phyloP scores from a whole-genome alignment of 73 alveolate genomes.

The Paramecium biaurelia region DNA sequence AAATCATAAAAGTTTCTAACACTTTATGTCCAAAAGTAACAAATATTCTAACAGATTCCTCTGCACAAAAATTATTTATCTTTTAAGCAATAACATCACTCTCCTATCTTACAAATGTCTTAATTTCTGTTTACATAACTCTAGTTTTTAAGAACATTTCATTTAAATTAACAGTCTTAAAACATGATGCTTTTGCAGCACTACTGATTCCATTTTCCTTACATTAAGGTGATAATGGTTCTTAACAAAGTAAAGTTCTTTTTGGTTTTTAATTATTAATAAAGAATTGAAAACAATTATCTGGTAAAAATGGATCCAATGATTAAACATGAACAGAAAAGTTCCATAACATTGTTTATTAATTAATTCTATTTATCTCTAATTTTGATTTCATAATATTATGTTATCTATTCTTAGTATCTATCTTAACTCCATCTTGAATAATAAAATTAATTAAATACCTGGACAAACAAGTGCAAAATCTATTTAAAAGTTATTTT shows the following conservation, averaged over 20 bases:
- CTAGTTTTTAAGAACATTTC: constrained; percentile 31
- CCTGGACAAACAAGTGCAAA: constrained; percentile 17
- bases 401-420: constrained; percentile 16
- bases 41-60: constrained; percentile 31
- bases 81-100: constrained; percentile 17
- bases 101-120: background rate
- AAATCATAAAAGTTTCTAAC: background rate
- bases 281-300: constrained; percentile 14
- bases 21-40: constrained; percentile 50
- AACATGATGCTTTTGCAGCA: background rate
- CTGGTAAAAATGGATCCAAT: constrained; percentile 6
- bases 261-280: constrained; percentile 14
- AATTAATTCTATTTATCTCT: constrained; percentile 19
- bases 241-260: constrained; percentile 1
- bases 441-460: background rate
- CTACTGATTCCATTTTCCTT: background rate
- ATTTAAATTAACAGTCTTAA: background rate
- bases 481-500: constrained; percentile 7
- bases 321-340: constrained; percentile 53
- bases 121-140: constrained; percentile 14
- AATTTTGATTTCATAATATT: background rate
- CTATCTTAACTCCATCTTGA: background rate
- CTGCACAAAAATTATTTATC: constrained; percentile 26
- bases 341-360: constrained; percentile 4
- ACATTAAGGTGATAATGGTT: constrained; percentile 1